Percentiles rank a stretch among this genome's conserved stretches.
phyloP scores from a whole-genome alignment of 148 eudicot species.

The Camellia lanceoleosa region DNA sequence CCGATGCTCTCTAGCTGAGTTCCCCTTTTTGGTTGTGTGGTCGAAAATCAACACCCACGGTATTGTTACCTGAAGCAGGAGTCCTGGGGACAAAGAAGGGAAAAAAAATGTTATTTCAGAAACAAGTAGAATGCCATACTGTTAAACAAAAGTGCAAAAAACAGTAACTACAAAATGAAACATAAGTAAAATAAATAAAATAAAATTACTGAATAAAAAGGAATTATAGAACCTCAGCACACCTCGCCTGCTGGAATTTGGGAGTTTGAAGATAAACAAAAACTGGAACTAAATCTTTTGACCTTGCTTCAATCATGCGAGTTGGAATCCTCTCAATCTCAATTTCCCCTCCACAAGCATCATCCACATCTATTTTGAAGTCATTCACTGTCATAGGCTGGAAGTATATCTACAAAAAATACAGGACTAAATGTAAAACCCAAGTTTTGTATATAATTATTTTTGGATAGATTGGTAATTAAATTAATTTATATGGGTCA shows the following conservation, averaged over 20 bases:
- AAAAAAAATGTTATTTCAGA: not conserved
- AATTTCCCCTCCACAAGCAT: conserved; percentile 47
- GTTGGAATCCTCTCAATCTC: conserved; percentile 63
- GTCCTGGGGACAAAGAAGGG: conserved; percentile 23
- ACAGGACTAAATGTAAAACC: conserved; percentile 17
- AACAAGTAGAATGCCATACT: not conserved
- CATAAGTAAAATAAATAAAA: not conserved
- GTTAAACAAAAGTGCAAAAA: not conserved
- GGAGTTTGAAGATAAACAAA: conserved; percentile 47
- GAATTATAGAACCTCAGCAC: conserved; percentile 4
- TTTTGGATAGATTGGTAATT: no score
- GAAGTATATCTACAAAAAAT: conserved; percentile 46
- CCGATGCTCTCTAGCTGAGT: no score
- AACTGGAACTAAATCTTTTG: conserved; percentile 65
- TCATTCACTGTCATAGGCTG: conserved; percentile 35
- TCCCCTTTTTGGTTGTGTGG: no score
- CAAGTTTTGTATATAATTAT: no score
- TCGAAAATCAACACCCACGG: no score
- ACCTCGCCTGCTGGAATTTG: conserved; percentile 53
- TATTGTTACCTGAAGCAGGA: conserved; percentile 26
- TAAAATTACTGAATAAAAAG: not conserved
- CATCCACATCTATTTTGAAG: conserved; percentile 19
- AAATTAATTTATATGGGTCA: no score
- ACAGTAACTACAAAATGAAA: no score
- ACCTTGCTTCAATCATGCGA: conserved; percentile 54